phyloP scores from a whole-genome alignment of 1,284 basidiomycete genomes.

The Cutaneotrichosporon sp. region DNA sequence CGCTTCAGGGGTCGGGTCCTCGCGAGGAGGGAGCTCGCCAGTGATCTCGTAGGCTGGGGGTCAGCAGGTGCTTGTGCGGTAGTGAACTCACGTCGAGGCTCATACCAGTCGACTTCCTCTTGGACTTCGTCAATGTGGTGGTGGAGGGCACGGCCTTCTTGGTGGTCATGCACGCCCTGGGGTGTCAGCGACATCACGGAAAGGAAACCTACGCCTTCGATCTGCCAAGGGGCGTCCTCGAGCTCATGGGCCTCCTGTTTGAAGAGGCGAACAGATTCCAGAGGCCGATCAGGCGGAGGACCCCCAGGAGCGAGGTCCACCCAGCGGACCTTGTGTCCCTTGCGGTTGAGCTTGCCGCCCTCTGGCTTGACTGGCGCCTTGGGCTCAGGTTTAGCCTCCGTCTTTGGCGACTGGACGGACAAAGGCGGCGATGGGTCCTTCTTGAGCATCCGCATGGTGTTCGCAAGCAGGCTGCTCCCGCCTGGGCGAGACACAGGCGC shows the following conservation, averaged over 20 bases:
- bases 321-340: slow-evolving; percentile 31
- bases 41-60: slow-evolving; percentile 3
- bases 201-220: slow-evolving; percentile 9
- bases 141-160: slow-evolving; percentile 33
- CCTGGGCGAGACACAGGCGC: background rate
- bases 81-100: slow-evolving; percentile 15
- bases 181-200: background rate
- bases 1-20: slow-evolving; percentile 17
- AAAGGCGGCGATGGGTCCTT: background rate
- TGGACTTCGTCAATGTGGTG: slow-evolving; percentile 19
- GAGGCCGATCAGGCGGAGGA: slow-evolving; percentile 16
- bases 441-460: slow-evolving; percentile 13
- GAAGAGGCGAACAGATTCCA: slow-evolving; percentile 29
- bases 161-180: slow-evolving; percentile 26
- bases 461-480: slow-evolving; percentile 4
- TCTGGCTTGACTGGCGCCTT: background rate
- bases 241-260: slow-evolving; percentile 30
- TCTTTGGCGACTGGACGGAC: background rate
- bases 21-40: background rate
- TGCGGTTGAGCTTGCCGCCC: slow-evolving; percentile 29
- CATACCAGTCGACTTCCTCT: slow-evolving; percentile 35
- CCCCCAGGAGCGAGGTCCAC: slow-evolving; percentile 22
- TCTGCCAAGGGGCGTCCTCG: slow-evolving; percentile 27
- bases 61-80: background rate
- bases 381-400: background rate